A percentile compares a stretch with the other conserved stretches of the same genome.
Evolutionary conservation across 1,139 yeast genomes (phyloP).

Genomic region (Kodamaea suecica): DNA sequence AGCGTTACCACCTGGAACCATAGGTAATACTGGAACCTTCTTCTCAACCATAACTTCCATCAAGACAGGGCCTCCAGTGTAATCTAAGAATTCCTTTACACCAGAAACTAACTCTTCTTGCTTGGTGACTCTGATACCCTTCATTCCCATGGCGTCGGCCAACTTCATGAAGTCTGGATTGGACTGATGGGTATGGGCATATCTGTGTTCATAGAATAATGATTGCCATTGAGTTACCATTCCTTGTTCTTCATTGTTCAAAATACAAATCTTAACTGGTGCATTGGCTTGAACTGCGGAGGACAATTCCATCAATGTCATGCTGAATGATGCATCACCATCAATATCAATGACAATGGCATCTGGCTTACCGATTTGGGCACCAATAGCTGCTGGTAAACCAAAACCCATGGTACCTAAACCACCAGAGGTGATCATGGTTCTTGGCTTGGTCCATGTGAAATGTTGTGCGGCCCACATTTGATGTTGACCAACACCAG

Average conservation of each 20-base stretch:
- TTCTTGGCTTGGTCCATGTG: slow-evolving; percentile 87
- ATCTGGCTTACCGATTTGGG: slow-evolving; percentile 93
- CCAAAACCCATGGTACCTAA: slow-evolving; percentile 99
- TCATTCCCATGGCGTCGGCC: slow-evolving; percentile 91
- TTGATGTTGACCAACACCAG: slow-evolving; percentile 99
- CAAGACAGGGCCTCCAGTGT: slow-evolving; percentile 76
- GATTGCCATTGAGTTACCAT: slow-evolving; percentile 99
- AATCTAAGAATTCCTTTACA: slow-evolving; percentile 70
- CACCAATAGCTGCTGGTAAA: slow-evolving; percentile 96
- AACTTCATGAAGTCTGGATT: slow-evolving; percentile 92
- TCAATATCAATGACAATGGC: slow-evolving; percentile 94
- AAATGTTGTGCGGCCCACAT: slow-evolving; percentile 99
- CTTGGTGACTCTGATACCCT: slow-evolving; percentile 69
- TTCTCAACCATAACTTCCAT: slow-evolving; percentile 89
- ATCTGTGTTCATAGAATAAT: slow-evolving; percentile 92
- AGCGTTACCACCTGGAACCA: slow-evolving; percentile 97
- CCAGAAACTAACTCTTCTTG: slow-evolving; percentile 55
- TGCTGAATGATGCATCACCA: slow-evolving; percentile 97
- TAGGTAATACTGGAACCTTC: slow-evolving; percentile 97
- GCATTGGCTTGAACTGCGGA: slow-evolving; percentile 93
- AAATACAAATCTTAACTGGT: slow-evolving; percentile 82
- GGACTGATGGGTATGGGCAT: slow-evolving; percentile 91
- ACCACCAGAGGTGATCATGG: slow-evolving; percentile 96
- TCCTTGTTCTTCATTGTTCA: slow-evolving; percentile 98
- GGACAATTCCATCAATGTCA: slow-evolving; percentile 90